These are phyloP conservation scores for Magnusiomyces ingens DNA, from an alignment of 1,139 yeast genomes.

Conservation along the genomic window DNA sequence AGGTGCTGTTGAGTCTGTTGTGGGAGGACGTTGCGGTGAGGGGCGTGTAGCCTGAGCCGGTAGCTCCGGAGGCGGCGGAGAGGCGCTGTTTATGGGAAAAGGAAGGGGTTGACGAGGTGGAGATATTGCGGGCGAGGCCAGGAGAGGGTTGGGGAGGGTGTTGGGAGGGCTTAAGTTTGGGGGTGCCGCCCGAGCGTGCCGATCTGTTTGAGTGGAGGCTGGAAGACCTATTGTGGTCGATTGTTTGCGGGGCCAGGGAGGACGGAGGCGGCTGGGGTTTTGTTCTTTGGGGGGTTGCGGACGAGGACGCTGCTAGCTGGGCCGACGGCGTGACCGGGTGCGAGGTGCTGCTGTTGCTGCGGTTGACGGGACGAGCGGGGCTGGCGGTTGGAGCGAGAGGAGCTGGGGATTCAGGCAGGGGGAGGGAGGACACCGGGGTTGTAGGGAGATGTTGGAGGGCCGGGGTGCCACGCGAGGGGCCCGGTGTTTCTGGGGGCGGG, in stretches of 20 bases:
- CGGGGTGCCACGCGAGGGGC: background rate
- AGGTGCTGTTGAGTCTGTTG: constrained; percentile 8
- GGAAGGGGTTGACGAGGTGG: constrained; percentile 4
- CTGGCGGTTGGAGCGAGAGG: background rate
- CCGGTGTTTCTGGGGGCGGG: background rate
- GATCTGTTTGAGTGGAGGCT: background rate
- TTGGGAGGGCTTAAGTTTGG: background rate
- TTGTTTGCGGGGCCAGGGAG: background rate
- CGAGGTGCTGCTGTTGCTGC: background rate
- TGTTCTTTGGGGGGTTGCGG: too few species aligned
- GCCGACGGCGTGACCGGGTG: too few species aligned
- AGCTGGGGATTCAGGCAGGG: background rate
- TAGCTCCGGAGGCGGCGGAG: background rate
- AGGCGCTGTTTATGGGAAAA: constrained; percentile 2
- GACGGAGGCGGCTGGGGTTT: background rate
- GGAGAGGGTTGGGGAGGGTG: background rate
- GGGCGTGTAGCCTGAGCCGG: background rate
- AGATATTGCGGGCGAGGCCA: constrained; percentile 1
- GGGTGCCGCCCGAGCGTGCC: background rate
- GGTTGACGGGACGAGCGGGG: background rate
- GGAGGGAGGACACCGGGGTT: background rate
- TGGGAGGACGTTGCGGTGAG: background rate
- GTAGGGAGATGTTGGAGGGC: background rate
- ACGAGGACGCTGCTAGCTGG: too few species aligned
- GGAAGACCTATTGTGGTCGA: background rate